A percentile compares a stretch with the other conserved stretches of the same genome.
Conservation (phyloP, 495 filamentous ascomycete species). For the Astrocystis sublimbata region DNA sequence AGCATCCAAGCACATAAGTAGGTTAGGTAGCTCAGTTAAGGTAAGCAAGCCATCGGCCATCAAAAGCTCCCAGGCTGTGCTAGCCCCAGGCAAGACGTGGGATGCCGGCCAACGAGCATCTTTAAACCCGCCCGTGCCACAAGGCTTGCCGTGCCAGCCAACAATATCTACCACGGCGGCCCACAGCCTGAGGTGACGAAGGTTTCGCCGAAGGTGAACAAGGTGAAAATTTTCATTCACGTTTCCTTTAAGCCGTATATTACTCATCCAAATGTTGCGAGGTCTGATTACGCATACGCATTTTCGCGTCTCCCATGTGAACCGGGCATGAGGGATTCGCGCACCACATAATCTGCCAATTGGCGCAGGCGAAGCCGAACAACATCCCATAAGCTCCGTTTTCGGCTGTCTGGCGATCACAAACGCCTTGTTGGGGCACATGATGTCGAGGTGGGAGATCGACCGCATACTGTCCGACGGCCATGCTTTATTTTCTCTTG, state of each 20-base stretch:
- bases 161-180: not conserved
- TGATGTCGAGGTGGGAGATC: not conserved
- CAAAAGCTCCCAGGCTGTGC: not conserved
- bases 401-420: slow-evolving; percentile 9
- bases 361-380: slow-evolving; percentile 6
- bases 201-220: not conserved
- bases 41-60: not conserved
- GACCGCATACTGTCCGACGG: not conserved
- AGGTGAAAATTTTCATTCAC: slow-evolving; percentile 4
- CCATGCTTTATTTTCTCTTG: not conserved
- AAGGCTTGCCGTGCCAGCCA: slow-evolving; percentile 3
- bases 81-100: slow-evolving; percentile 5
- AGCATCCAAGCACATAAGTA: too few relatives aligned
- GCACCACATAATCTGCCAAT: not conserved
- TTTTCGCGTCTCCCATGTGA: too few relatives aligned
- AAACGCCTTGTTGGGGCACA: slow-evolving; percentile 7
- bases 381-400: slow-evolving; percentile 9
- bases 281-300: not conserved
- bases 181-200: slow-evolving; percentile 10
- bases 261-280: slow-evolving; percentile 3
- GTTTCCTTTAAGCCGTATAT: slow-evolving; percentile 1
- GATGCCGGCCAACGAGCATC: slow-evolving; percentile 12
- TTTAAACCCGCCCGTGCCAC: slow-evolving; percentile 8
- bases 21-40: too few relatives aligned
- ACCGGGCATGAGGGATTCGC: not conserved